Evolutionary conservation across 75 land plant species (phyloP).

Genomic region (Selaginella tamariscina): DNA sequence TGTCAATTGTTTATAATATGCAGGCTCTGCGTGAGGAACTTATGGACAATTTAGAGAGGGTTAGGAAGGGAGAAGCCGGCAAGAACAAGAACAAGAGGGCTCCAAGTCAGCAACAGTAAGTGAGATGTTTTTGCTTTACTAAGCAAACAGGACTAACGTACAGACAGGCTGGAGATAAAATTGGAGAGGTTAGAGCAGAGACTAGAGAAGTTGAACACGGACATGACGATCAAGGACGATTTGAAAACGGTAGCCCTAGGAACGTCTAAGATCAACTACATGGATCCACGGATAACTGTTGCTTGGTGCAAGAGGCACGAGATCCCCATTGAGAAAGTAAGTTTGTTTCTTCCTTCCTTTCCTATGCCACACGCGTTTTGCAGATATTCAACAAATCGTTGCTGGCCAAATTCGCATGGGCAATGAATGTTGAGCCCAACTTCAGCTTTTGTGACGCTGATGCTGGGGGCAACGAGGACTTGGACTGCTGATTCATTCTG

Average conservation of each 20-base stretch:
- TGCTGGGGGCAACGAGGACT: background rate
- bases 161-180: constrained; percentile 35
- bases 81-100: background rate
- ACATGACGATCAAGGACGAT: constrained; percentile 77
- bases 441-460: constrained; percentile 52
- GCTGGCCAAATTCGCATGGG: constrained; percentile 92
- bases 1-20: background rate
- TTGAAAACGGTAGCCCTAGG: constrained; percentile 90
- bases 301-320: constrained; percentile 99
- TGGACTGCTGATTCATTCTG: too few species aligned
- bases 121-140: background rate
- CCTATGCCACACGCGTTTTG: background rate
- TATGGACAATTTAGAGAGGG: background rate
- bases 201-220: constrained; percentile 71
- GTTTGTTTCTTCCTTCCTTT: background rate
- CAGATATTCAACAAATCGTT: constrained; percentile 96
- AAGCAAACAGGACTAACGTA: background rate
- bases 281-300: constrained; percentile 94
- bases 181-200: constrained; percentile 57
- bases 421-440: constrained; percentile 84
- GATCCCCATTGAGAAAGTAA: constrained; percentile 96
- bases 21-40: background rate
- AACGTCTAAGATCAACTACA: constrained; percentile 95
- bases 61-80: background rate
- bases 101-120: background rate